Percentiles rank a stretch among this genome's conserved stretches.
These are phyloP conservation scores for Salix dunnii DNA, from an alignment of 345 rosid genomes.

Conservation along the genomic window DNA sequence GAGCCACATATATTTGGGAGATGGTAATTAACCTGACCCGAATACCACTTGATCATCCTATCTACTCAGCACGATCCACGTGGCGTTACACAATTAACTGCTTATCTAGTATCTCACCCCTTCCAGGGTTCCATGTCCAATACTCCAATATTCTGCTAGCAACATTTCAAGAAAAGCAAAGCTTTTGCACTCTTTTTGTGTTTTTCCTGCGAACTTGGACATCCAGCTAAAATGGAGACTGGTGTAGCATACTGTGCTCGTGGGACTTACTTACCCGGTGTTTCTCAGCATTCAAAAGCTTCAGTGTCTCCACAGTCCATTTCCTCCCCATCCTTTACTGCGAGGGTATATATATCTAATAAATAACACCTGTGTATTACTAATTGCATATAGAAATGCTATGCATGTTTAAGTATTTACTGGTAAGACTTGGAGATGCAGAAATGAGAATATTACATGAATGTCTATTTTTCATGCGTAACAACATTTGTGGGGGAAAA, in stretches of 20 bases:
- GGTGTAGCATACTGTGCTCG: slow-evolving; percentile 59
- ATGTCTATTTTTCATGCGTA: not conserved
- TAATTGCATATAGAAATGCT: not conserved
- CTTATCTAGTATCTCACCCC: slow-evolving; percentile 35
- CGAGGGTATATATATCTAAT: slow-evolving; percentile 45
- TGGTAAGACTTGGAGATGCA: not conserved
- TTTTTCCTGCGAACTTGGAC: not conserved
- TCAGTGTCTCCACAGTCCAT: slow-evolving; percentile 50
- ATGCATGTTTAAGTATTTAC: not conserved
- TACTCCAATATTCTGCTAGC: not conserved
- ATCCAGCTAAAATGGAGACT: slow-evolving; percentile 53
- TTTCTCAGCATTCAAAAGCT: slow-evolving; percentile 68
- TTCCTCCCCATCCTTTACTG: slow-evolving; percentile 55
- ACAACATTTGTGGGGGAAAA: not conserved
- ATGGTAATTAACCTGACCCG: slow-evolving; percentile 28
- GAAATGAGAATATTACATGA: not conserved
- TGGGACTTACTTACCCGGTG: slow-evolving; percentile 57
- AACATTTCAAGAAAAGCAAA: not conserved
- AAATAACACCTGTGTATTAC: not conserved
- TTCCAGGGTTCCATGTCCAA: slow-evolving; percentile 9
- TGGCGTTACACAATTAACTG: slow-evolving; percentile 31
- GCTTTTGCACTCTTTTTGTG: not conserved
- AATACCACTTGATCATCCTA: slow-evolving; percentile 17
- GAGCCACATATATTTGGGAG: slow-evolving; percentile 45
- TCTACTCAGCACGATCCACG: slow-evolving; percentile 32